Conservation (phyloP, 768 basidiomycete genomes). For the Boletus fagicola region DNA sequence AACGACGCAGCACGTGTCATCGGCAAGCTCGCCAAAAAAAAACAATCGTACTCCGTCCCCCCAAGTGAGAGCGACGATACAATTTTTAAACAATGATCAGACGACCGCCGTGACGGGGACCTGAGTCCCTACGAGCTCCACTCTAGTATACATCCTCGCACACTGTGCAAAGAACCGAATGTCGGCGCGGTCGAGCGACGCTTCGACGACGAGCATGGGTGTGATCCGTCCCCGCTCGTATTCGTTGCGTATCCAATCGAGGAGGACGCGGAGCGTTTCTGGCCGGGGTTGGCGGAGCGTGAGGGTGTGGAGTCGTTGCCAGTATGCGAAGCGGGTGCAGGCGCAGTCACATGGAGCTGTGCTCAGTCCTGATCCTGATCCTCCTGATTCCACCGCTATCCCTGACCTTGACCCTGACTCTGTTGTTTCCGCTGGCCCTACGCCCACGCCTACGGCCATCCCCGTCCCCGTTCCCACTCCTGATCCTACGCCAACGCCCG, state of each 20-base stretch:
- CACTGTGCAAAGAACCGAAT: slow-evolving; percentile 15
- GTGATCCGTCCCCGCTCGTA: slow-evolving; percentile 4
- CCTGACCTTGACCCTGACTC: slow-evolving; percentile 1
- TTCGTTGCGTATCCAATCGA: slow-evolving; percentile 23
- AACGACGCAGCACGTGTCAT: background rate
- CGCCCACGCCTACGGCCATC: background rate
- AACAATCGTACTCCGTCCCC: background rate
- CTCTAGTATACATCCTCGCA: slow-evolving; percentile 10
- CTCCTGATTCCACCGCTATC: background rate
- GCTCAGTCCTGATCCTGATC: background rate
- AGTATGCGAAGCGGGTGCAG: slow-evolving; percentile 10
- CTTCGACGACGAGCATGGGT: slow-evolving; percentile 23
- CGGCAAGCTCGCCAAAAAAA: background rate
- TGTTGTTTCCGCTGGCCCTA: background rate
- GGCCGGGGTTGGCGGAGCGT: slow-evolving; percentile 24
- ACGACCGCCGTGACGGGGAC: background rate
- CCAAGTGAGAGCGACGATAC: background rate
- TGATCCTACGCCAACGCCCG: background rate
- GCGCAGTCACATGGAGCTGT: background rate
- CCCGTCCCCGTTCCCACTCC: background rate
- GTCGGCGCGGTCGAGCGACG: slow-evolving; percentile 15
- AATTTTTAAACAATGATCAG: background rate
- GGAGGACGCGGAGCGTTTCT: slow-evolving; percentile 19
- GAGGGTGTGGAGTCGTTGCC: slow-evolving; percentile 21
- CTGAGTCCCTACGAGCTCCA: slow-evolving; percentile 15